Evolutionary conservation across 495 filamentous ascomycete genomes (phyloP), one percentile per base, ranked within the genome.

Genomic region (Penicillium canescens): DNA sequence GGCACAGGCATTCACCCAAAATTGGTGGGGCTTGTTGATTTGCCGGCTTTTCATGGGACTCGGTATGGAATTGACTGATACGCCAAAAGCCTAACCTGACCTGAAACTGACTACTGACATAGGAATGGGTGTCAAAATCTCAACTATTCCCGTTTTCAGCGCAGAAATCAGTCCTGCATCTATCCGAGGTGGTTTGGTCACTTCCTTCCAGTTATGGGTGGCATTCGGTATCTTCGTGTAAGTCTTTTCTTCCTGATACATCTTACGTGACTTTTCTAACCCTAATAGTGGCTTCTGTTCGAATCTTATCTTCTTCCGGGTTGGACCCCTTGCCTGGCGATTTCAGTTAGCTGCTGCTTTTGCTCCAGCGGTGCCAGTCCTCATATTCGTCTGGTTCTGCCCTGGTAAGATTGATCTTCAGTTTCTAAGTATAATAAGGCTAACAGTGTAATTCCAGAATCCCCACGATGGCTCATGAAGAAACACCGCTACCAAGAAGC

Each of bases 401-500:
- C 81, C 79, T n/a, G 86, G 55, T 57, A 43, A 16, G 43, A 12
- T 26, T 24, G n/a, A 28, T 1, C 4, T 10, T 12, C 16, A 13
- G 2, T 24, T 24, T n/a, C 16, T 1, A 14, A 23, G 3, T 13
- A 31, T 33, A n/a, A 46, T 40, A 39, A 24, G 6, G 7, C 35
- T 47, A 37, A 47, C 16, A 23, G 18, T 18, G 20, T 24, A 2
- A 46, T 16, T 13, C 11, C 26, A 57, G 55, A 89, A 62, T 87
- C 84, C 2, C 85, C 87, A 12, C 77, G 85, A 44, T 87, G 85
- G 85, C 78, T 77, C 52, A 81, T 88, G 65, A 86, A 84, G 61
- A 83, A 86, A 55, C 68, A 73, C 55, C 73, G 50, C 70, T 80
- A 69, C 47, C 57, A 54, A 56, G 57, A 82, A 40, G 84, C 85